These are phyloP conservation scores for Tillandsia leiboldiana DNA, from an alignment of 176 grass and related monocot species.

Conservation along the genomic window DNA sequence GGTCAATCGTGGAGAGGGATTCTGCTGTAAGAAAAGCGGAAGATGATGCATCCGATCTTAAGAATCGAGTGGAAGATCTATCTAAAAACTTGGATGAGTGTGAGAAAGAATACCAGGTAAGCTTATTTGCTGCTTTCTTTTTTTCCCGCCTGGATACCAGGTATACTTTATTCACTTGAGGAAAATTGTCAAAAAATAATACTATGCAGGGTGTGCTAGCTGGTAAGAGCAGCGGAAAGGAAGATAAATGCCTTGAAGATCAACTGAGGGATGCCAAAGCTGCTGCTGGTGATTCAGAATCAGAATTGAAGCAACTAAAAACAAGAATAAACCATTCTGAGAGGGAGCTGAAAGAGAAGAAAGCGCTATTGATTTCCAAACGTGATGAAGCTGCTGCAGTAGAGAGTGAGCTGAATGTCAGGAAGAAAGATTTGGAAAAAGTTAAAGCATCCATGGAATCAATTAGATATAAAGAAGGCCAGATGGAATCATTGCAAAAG, in stretches of 20 bases:
- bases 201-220: constrained; percentile 70
- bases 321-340: constrained; percentile 82
- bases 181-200: not conserved
- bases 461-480: constrained; percentile 63
- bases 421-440: constrained; percentile 54
- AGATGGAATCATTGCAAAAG: constrained; percentile 88
- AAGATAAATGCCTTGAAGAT: constrained; percentile 98
- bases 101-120: constrained; percentile 90
- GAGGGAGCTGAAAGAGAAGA: constrained; percentile 86
- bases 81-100: constrained; percentile 54
- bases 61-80: constrained; percentile 57
- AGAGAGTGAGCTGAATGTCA: constrained; percentile 67
- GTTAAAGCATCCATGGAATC: constrained; percentile 60
- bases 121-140: not conserved
- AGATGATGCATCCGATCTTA: constrained; percentile 60
- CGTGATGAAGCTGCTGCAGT: constrained; percentile 68
- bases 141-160: not conserved
- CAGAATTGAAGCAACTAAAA: constrained; percentile 59
- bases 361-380: constrained; percentile 55
- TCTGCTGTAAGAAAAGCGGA: constrained; percentile 64
- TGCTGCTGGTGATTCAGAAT: constrained; percentile 75
- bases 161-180: not conserved
- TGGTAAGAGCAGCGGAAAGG: constrained; percentile 74
- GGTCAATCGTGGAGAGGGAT: constrained; percentile 56
- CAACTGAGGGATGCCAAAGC: constrained; percentile 97